Conservation (phyloP, 2,329 filamentous ascomycete species). For the Gnomoniopsis smithogilvyi region DNA sequence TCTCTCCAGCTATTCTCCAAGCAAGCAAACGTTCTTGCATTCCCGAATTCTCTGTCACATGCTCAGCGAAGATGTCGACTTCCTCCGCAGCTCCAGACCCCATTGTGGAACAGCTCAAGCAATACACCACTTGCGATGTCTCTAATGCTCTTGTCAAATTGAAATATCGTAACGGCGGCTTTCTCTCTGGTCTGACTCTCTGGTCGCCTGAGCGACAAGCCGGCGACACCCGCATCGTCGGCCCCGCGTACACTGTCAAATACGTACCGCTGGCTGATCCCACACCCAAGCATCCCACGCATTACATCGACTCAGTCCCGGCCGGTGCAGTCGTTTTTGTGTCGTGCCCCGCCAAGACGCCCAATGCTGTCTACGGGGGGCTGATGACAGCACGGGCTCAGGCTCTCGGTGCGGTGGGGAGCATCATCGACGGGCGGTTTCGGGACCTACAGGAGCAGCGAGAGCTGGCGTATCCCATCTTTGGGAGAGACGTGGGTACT, state of each 20-base stretch:
- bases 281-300: constrained; percentile 39
- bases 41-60: background rate
- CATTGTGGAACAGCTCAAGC: constrained; percentile 28
- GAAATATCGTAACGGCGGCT: constrained; percentile 46
- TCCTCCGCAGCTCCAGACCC: constrained; percentile 20
- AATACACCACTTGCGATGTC: constrained; percentile 45
- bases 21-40: background rate
- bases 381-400: constrained; percentile 49
- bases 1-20: background rate
- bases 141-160: constrained; percentile 51
- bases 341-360: constrained; percentile 40
- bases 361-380: constrained; percentile 53
- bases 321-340: constrained; percentile 47
- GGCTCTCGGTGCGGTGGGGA: constrained; percentile 41
- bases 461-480: constrained; percentile 43
- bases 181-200: constrained; percentile 51
- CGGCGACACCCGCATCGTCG: constrained; percentile 49
- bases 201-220: constrained; percentile 50
- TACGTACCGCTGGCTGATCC: constrained; percentile 46
- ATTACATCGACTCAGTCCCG: constrained; percentile 52
- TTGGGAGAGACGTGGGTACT: constrained; percentile 41
- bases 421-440: constrained; percentile 49
- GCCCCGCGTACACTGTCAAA: constrained; percentile 52
- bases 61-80: background rate
- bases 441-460: constrained; percentile 53